Evolutionary conservation across 1,139 yeast species (phyloP), one percentile per base, ranked within the genome.

Genomic region (Candida sp.): DNA sequence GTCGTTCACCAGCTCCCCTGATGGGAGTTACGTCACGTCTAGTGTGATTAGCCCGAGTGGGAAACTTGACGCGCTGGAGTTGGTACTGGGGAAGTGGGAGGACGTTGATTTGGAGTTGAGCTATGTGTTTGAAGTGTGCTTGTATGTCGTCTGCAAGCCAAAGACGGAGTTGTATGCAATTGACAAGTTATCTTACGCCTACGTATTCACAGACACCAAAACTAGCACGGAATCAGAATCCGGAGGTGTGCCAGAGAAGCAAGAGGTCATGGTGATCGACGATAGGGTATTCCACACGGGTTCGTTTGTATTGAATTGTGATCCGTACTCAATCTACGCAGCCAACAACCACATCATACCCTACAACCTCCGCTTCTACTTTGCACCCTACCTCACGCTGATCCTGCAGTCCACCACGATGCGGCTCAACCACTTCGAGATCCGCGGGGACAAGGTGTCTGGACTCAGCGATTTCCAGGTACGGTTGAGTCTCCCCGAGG

Each of bases 281-380:
- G 38, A 38, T 23, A 26, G 22, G 17, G 40, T 40, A 42, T 50
- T 43, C 23, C 28, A 46, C 42, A 38, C 46, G 17, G 56, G 58
- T 8, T 60, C 60, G 23, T 60, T 65, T 37, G 53, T 65, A 5
- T 52, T 67, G 42, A 64, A 66, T 48, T 77, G 81, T 55, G 76
- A 72, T 53, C 60, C 70, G 5, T 53, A 69, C 11, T 56, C 53
- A 46, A 57, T 70, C 23, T 71, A 72, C 57, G 60, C 61, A 34
- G 49, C 54, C 12, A 69, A 70, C 47, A 77, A 77, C 56, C 42
- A 54, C 54, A 51, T 68, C 39, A 55, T 77, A 7, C 81, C 82
- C 0, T 75, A 65, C 54, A 67, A 69, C 48, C 60, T 74, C 34
- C 62, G 74, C 44, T 66, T 61, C 52, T 75, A 77, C 75, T 65